Base-by-base conservation (phyloP, 148 eudicot species). In the Oxyria digyna region DNA sequence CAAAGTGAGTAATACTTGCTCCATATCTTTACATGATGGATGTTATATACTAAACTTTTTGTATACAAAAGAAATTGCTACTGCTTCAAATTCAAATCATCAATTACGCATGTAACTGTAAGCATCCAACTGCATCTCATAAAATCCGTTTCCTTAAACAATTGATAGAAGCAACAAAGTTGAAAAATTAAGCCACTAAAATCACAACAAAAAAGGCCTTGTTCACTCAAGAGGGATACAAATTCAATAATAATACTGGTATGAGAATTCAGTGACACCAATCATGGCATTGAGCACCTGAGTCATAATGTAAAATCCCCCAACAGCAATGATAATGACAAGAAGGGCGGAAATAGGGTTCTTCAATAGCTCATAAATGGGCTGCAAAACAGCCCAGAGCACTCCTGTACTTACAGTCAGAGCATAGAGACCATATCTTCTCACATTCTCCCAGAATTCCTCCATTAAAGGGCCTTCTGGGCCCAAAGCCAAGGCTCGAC, bases 361-460 rank as follows among this genome's bases (percentile, higher is more conserved):
- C 83, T 80, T 85, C 73, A 85, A 71, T 43, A 90, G 71, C 86
- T 90, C 90, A 29, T 62, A 15, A 0, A 83, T 78, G 0, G 94
- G 91, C 87, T 80, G 78, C 29, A 87, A 74, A 6, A 87, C 79
- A 7, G 82, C 49, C 35, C 76, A 87, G 1, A 84, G 18, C 38
- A 80, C 91, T 21, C 96, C 95, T 1, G 91, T 86, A 64, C 96
- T 89, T 23, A 89, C 96, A 6, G 96, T 89, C 18, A 89, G 71
- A 0, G 80, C 89, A 78, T 86, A 89, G 26, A 89, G 78, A 4
- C 70, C 91, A 76, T 89, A 89, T 78, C 96, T 89, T 71, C 96
- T 89, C 68, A 89, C 86, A 73, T 89, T 89, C 74, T 89, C 96
- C 96, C 96, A 89, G 73, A 88, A 88, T 4, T 88, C 94, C 72